Evolutionary conservation across 129 eudicot species (phyloP).

Genomic region (Escallonia rubra): DNA sequence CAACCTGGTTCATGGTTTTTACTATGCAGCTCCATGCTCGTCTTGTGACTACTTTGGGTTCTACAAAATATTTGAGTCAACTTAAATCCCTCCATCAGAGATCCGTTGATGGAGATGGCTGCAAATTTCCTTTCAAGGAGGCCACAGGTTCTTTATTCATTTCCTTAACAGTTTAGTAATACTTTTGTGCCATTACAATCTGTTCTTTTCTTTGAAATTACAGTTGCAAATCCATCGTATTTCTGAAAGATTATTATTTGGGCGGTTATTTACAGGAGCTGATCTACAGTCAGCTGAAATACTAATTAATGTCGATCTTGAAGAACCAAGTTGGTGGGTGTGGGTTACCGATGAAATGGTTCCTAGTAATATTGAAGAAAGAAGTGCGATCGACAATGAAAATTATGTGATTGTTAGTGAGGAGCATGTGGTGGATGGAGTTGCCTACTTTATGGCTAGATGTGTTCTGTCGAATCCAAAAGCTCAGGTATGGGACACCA

Average conservation of each 20-base stretch:
- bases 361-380: constrained; percentile 62
- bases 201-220: neutral
- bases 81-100: constrained; percentile 40
- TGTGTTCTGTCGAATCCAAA: constrained; percentile 75
- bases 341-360: constrained; percentile 83
- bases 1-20: neutral
- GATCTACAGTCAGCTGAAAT: constrained; percentile 64
- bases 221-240: neutral
- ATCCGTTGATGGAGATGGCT: constrained; percentile 26
- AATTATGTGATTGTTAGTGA: constrained; percentile 73
- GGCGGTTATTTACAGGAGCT: constrained; percentile 22
- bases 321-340: constrained; percentile 96
- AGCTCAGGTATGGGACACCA: constrained; percentile 46
- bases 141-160: constrained; percentile 35
- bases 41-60: constrained; percentile 56
- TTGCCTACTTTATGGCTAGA: constrained; percentile 86
- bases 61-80: constrained; percentile 51
- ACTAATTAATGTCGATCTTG: constrained; percentile 50
- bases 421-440: constrained; percentile 87
- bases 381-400: constrained; percentile 75
- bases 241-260: neutral
- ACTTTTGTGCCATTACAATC: neutral
- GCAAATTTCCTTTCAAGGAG: constrained; percentile 37
- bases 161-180: neutral
- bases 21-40: constrained; percentile 64